Conservation (phyloP, 2,329 filamentous ascomycete genomes). For the Fusarium sacchari region DNA sequence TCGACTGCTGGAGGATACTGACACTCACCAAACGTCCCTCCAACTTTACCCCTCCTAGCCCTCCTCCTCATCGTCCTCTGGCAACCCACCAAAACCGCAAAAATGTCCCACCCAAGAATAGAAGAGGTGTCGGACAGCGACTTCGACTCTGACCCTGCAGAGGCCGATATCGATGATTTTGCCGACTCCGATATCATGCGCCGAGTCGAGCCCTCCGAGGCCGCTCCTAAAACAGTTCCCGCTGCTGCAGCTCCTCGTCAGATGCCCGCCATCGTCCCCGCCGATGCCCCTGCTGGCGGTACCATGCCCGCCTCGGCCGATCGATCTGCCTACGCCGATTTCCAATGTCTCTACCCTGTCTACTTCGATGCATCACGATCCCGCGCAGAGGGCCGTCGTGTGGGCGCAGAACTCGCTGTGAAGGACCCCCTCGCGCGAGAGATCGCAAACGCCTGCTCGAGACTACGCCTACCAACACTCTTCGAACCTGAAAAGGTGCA, state of each 20-base stretch:
- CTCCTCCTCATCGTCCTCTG: background rate
- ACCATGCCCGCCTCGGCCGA: constrained; percentile 54
- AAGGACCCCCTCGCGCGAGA: constrained; percentile 87
- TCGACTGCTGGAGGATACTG: background rate
- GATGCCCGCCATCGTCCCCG: constrained; percentile 40
- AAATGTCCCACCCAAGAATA: constrained; percentile 86
- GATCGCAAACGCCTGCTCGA: constrained; percentile 85
- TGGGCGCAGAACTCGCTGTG: constrained; percentile 77
- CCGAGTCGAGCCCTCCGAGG: constrained; percentile 48
- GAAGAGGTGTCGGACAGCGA: constrained; percentile 92
- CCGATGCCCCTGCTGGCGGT: constrained; percentile 45
- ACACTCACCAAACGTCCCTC: background rate
- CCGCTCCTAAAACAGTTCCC: constrained; percentile 38
- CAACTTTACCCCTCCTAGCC: constrained; percentile 8
- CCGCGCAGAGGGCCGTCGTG: constrained; percentile 83
- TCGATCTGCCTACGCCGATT: constrained; percentile 73
- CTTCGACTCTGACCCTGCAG: constrained; percentile 83
- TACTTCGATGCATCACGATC: constrained; percentile 88
- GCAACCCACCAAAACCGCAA: constrained; percentile 20
- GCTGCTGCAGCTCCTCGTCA: constrained; percentile 44
- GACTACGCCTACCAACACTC: constrained; percentile 75
- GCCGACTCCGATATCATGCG: constrained; percentile 67
- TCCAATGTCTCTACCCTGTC: constrained; percentile 91
- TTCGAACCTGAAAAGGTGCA: constrained; percentile 94
- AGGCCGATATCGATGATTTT: constrained; percentile 80